A percentile compares a stretch with the other conserved stretches of the same genome.
Evolutionary conservation across 805 yeast genomes (phyloP).

Genomic region (Soucietia sequanensis): DNA sequence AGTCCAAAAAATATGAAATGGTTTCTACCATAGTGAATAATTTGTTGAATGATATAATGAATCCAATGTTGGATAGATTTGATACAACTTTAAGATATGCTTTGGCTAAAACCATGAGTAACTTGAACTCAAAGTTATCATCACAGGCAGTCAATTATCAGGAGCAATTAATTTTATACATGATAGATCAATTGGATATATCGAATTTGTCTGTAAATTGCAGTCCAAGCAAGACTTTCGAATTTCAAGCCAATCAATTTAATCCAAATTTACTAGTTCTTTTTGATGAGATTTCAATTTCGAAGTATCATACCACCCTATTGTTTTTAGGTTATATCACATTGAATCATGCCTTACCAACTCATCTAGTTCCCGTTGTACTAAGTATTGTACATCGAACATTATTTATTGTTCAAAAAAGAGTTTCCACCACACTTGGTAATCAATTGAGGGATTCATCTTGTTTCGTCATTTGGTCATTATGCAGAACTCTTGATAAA

Average conservation of each 20-base stretch:
- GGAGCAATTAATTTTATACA: conserved; percentile 38
- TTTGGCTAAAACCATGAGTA: conserved; percentile 64
- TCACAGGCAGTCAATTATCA: conserved; percentile 35
- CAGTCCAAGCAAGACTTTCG: conserved; percentile 1
- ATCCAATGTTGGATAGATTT: conserved; percentile 33
- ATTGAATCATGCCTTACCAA: conserved; percentile 26
- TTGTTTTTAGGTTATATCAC: conserved; percentile 50
- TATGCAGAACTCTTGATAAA: conserved; percentile 42
- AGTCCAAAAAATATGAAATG: conserved; percentile 26
- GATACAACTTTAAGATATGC: conserved; percentile 62
- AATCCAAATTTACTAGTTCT: conserved; percentile 16
- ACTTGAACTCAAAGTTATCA: conserved; percentile 38
- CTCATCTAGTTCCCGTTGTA: conserved; percentile 16
- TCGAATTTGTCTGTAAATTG: conserved; percentile 4
- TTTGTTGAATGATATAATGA: conserved; percentile 38
- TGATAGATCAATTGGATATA: conserved; percentile 33
- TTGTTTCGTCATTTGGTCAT: conserved; percentile 82
- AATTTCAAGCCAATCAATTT: conserved; percentile 1
- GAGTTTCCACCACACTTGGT: conserved; percentile 54
- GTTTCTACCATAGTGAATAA: conserved; percentile 52
- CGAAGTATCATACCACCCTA: conserved; percentile 58
- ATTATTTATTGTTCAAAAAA: conserved; percentile 57
- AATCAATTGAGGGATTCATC: conserved; percentile 79
- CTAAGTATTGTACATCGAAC: conserved; percentile 42
- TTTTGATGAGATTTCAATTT: conserved; percentile 32